Evolutionary conservation across 2,329 filamentous ascomycete genomes (phyloP).

Genomic region (Alternaria sp.): DNA sequence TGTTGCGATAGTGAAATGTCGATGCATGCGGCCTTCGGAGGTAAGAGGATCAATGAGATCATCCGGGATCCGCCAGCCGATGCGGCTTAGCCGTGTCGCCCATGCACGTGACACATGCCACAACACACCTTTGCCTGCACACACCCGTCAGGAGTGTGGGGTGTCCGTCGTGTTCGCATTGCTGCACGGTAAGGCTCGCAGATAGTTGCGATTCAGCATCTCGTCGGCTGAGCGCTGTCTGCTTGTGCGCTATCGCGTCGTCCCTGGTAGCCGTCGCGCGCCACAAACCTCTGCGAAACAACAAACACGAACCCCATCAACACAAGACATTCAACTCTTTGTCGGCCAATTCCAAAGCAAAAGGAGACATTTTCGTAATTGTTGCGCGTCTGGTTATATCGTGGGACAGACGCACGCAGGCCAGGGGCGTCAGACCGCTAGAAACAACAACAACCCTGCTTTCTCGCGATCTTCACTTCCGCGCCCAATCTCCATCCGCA

Average conservation of each 20-base stretch:
- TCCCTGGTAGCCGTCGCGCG: not conserved
- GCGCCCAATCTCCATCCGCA: not conserved
- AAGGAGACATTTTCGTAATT: not conserved
- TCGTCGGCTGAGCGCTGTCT: not conserved
- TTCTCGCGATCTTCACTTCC: not conserved
- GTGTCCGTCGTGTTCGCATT: not conserved
- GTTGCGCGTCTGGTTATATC: not conserved
- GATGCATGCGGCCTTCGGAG: constrained; percentile 12
- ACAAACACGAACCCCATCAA: not conserved
- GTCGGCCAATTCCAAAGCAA: not conserved
- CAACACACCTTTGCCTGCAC: not conserved
- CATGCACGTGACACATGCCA: constrained; percentile 8
- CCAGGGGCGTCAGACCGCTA: not conserved
- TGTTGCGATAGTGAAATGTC: constrained; percentile 5
- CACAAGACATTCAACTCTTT: not conserved
- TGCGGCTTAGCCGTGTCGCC: constrained; percentile 1
- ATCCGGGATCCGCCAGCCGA: not conserved
- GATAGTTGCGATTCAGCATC: not conserved
- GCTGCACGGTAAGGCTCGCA: not conserved
- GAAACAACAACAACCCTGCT: constrained; percentile 1
- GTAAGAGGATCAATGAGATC: constrained; percentile 11
- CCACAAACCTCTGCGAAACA: constrained; percentile 6
- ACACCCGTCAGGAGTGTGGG: not conserved
- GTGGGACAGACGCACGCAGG: not conserved
- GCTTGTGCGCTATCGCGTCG: constrained; percentile 1